Evolutionary conservation across 306 rosid species (phyloP).

Genomic region (Dalbergia cochinchinensis): DNA sequence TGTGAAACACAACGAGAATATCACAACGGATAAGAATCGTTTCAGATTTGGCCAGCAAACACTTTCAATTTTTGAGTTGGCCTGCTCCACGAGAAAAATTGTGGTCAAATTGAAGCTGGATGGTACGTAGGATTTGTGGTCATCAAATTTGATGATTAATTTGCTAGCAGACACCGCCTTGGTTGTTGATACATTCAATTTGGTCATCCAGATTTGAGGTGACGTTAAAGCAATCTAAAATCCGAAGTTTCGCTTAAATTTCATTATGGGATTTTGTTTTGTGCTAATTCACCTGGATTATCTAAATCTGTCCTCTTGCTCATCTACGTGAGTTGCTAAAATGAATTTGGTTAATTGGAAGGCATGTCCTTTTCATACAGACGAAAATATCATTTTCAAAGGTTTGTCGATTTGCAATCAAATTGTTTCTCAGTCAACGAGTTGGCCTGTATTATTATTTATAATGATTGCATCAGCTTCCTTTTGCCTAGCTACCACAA

Average conservation of each 20-base stretch:
- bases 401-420: constrained; percentile 44
- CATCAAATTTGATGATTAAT: neutral
- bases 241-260: neutral
- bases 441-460: constrained; percentile 14
- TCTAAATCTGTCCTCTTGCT: constrained; percentile 1
- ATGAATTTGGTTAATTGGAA: neutral
- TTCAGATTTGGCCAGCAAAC: constrained; percentile 3
- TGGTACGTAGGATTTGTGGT: constrained; percentile 17
- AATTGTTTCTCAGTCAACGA: constrained; percentile 10
- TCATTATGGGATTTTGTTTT: constrained; percentile 1
- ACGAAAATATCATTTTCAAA: constrained; percentile 47
- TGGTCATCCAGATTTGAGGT: constrained; percentile 1
- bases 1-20: neutral
- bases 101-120: constrained; percentile 34
- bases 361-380: constrained; percentile 22
- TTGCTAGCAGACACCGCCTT: constrained; percentile 2
- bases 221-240: neutral
- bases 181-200: neutral
- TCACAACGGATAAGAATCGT: neutral
- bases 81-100: neutral
- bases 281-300: constrained; percentile 10
- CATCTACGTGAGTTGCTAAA: neutral
- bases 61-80: neutral
- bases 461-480: constrained; percentile 16
- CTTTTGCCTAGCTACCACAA: neutral